These are phyloP conservation scores for Termitomyces sp. DNA, from an alignment of 768 basidiomycete genomes.

Conservation along the genomic window DNA sequence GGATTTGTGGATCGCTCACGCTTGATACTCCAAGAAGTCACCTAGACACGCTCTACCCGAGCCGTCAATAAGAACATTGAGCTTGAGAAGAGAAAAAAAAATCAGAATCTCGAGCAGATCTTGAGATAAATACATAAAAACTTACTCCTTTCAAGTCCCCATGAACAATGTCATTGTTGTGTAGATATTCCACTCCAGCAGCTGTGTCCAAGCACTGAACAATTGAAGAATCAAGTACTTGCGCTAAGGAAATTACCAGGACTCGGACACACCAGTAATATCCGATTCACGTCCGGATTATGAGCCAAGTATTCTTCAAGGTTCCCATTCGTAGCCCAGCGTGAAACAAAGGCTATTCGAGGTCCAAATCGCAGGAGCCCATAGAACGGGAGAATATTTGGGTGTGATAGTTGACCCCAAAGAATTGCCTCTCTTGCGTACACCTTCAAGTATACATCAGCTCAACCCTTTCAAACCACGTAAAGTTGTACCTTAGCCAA, in stretches of 20 bases:
- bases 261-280: not conserved
- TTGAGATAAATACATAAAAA: not conserved
- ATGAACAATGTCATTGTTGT: not conserved
- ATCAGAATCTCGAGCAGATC: no score
- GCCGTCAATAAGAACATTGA: slow-evolving; percentile 19
- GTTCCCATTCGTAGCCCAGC: slow-evolving; percentile 34
- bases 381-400: slow-evolving; percentile 31
- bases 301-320: slow-evolving; percentile 20
- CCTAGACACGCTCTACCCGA: slow-evolving; percentile 17
- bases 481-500: not conserved
- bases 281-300: slow-evolving; percentile 6
- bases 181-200: slow-evolving; percentile 19
- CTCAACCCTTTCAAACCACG: not conserved
- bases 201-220: slow-evolving; percentile 29
- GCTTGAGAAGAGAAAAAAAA: not conserved
- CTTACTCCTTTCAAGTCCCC: slow-evolving; percentile 23
- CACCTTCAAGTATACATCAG: not conserved
- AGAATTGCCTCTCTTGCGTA: slow-evolving; percentile 9
- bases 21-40: slow-evolving; percentile 22
- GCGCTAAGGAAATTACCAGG: no score
- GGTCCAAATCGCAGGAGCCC: slow-evolving; percentile 21
- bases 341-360: slow-evolving; percentile 29
- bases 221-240: not conserved
- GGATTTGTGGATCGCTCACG: slow-evolving; percentile 12
- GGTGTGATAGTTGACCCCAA: not conserved